Base-by-base conservation (phyloP, 129 eudicot genomes). In the Scalesia atractyloides region DNA sequence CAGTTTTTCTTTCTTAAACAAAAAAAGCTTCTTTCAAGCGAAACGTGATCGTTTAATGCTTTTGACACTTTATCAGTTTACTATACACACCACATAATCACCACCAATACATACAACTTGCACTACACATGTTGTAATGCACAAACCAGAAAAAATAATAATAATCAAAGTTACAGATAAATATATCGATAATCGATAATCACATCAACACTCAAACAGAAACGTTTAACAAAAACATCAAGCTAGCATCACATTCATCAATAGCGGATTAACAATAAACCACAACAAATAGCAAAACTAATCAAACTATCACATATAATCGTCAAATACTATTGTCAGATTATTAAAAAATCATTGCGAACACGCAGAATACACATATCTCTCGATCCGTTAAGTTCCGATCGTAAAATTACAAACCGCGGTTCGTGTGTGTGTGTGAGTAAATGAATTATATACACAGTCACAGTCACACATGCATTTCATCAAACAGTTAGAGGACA, bases 381-480 rank as follows among this genome's bases (percentile, higher is more conserved):
- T 1, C 26, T 22, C 26, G 26, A 22, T 22, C 26, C 2, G 26
- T 22, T 22, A 22, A 22, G 2, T 22, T 22, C 26, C 26, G 26
- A 22, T 22, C 26, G 26, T 22, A 22, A 22, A 22, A 22, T 2
- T 22, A 22, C 26, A 22, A 22, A 22, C 26, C 26, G 26, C 26
- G 26, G 2, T 22, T 22, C 26, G 26, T 22, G 26, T 22, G 26
- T 22, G 1, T n/a, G n/a, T n/a, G n/a, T n/a, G n/a, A 24, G 17
- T 30, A 46, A 36, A 20, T 17, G 60, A 9, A 72, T 22, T 30
- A 58, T 9, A 30, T 3, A 30, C 1, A 1, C 30, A 53, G 10
- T 18, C 15, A 56, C 52, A 64, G 4, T 30, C 64, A 52, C 18
- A 64, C 73, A 71, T 64, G 77, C 73, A 78, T 71, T 78, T 71